Evolutionary conservation across 2,329 filamentous ascomycete species (phyloP).

Genomic region (Pseudomassariella vexata): DNA sequence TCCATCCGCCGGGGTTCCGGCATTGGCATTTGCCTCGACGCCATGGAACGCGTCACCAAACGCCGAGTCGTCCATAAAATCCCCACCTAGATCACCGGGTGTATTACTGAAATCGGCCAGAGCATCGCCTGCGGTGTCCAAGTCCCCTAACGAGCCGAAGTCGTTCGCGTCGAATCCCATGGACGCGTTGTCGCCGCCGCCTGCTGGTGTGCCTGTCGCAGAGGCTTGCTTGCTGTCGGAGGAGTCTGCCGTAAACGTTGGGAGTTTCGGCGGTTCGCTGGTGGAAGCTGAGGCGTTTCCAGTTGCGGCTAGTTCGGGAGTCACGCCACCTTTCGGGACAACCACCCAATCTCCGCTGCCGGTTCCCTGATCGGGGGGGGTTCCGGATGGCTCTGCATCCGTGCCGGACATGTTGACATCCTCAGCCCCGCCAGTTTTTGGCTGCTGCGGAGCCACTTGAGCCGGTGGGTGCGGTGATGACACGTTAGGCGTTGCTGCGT

Average conservation of each 20-base stretch:
- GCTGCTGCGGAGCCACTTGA: constrained; percentile 11
- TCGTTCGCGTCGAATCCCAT: constrained; percentile 45
- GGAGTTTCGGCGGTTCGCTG: constrained; percentile 15
- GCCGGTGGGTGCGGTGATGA: constrained; percentile 37
- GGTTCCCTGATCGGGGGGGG: constrained; percentile 43
- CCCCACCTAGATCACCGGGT: constrained; percentile 48
- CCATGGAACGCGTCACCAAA: constrained; percentile 81
- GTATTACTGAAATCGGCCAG: constrained; percentile 58
- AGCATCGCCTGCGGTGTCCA: constrained; percentile 68
- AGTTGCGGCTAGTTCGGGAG: constrained; percentile 27
- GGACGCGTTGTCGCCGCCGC: constrained; percentile 24
- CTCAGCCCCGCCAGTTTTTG: constrained; percentile 27
- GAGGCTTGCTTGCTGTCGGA: constrained; percentile 32
- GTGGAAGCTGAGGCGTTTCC: constrained; percentile 8
- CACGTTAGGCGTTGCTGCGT: constrained; percentile 49
- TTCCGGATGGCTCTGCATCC: constrained; percentile 31
- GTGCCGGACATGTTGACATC: constrained; percentile 55
- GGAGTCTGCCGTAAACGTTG: constrained; percentile 5
- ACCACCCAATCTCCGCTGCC: constrained; percentile 69
- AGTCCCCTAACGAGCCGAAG: constrained; percentile 57
- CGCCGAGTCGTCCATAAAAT: constrained; percentile 65
- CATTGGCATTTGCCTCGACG: constrained; percentile 30
- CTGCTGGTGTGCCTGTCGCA: constrained; percentile 37
- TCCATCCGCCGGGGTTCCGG: constrained; percentile 20
- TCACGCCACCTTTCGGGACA: constrained; percentile 56